Conservation (phyloP, 306 rosid genomes). For the Fragaria nilgerrensis region DNA sequence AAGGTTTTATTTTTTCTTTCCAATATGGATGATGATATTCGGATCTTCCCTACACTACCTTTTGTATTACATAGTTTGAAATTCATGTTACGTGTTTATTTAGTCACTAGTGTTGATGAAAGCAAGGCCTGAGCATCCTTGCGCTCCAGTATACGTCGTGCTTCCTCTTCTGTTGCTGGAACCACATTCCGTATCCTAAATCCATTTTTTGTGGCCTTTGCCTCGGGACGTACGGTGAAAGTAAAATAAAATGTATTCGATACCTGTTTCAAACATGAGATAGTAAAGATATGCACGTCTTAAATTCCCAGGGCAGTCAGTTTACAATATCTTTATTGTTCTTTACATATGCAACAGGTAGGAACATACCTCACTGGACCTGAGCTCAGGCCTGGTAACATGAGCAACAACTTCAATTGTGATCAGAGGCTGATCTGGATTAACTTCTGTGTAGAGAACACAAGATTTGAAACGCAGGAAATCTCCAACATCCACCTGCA, state of each 20-base stretch:
- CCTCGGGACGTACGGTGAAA: conserved; percentile 84
- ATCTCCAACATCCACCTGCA: conserved; percentile 96
- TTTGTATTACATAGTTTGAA: background rate
- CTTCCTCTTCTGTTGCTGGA: conserved; percentile 98
- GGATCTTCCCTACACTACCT: background rate
- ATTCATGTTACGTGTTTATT: conserved; percentile 2
- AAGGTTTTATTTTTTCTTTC: background rate
- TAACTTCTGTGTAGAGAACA: conserved; percentile 69
- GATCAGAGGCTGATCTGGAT: conserved; percentile 85
- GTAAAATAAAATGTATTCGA: conserved; percentile 82
- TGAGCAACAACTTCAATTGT: conserved; percentile 95
- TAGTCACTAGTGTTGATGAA: conserved; percentile 1
- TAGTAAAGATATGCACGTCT: background rate
- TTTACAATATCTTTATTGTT: background rate
- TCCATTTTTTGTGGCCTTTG: conserved; percentile 56
- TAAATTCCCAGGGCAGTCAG: background rate
- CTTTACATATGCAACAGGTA: background rate
- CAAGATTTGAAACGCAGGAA: conserved; percentile 88
- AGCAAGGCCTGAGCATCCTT: conserved; percentile 71
- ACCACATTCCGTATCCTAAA: conserved; percentile 66
- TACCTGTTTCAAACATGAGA: conserved; percentile 40
- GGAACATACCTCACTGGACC: conserved; percentile 78
- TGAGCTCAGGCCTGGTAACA: conserved; percentile 85
- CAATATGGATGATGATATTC: background rate
- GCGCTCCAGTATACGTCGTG: conserved; percentile 68